Percentiles rank a stretch among this genome's conserved stretches.
Evolutionary conservation across 305 asterid species (phyloP).

Genomic region (Fraxinus velutina): DNA sequence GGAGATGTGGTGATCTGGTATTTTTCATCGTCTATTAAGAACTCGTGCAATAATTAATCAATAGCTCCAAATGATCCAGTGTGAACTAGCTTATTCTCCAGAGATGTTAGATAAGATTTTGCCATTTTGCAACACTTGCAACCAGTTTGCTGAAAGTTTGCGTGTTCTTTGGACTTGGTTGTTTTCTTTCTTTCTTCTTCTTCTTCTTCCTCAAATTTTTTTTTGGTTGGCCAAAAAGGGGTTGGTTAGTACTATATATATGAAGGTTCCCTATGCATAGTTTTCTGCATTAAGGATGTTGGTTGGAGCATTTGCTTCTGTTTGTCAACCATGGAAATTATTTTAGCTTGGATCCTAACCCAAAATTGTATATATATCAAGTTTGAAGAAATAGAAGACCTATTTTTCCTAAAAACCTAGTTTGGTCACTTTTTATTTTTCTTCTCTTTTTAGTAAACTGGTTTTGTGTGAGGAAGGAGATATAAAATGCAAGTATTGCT

Average conservation of each 20-base stretch:
- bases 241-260: not conserved
- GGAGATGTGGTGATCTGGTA: constrained; percentile 33
- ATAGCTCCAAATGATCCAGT: not conserved
- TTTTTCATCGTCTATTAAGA: constrained; percentile 15
- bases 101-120: not conserved
- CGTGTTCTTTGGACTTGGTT: not conserved
- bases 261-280: not conserved
- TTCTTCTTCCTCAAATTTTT: too few species aligned
- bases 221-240: not conserved
- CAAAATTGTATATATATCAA: not conserved
- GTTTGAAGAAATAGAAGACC: not conserved
- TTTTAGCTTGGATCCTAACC: not conserved
- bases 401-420: not conserved
- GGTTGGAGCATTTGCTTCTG: not conserved
- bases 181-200: not conserved
- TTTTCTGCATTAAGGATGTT: not conserved
- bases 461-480: not conserved
- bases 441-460: not conserved
- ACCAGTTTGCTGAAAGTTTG: not conserved
- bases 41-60: not conserved
- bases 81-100: not conserved
- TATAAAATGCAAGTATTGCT: not conserved
- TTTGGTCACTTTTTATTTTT: not conserved
- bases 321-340: not conserved
- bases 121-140: not conserved